Conservation (phyloP, 2,329 filamentous ascomycete species). For the Talaromyces sp. region DNA sequence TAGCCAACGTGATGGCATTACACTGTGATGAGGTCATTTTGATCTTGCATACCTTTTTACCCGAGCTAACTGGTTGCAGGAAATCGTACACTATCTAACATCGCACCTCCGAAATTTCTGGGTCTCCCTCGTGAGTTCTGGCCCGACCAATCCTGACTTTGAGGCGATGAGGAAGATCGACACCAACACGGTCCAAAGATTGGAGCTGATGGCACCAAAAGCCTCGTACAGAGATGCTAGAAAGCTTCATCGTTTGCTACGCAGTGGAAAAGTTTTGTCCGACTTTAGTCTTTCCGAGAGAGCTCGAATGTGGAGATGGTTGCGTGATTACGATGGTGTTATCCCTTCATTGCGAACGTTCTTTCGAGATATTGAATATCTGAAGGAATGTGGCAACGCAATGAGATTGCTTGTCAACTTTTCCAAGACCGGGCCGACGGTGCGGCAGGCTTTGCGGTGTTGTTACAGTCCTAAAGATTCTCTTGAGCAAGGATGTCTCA, state of each 20-base stretch:
- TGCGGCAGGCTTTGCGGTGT: too few species aligned
- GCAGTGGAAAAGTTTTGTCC: constrained; percentile 32
- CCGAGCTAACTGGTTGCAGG: too few species aligned
- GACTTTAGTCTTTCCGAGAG: constrained; percentile 30
- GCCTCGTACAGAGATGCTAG: constrained; percentile 26
- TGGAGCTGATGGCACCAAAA: constrained; percentile 33
- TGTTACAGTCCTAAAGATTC: too few species aligned
- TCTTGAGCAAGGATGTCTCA: too few species aligned
- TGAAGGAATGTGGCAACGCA: neutral
- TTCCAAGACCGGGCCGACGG: too few species aligned
- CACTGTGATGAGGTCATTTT: constrained; percentile 32
- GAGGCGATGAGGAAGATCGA: constrained; percentile 30
- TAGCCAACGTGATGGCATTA: constrained; percentile 28
- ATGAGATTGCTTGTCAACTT: too few species aligned
- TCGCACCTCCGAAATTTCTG: constrained; percentile 33
- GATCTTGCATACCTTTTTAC: too few species aligned
- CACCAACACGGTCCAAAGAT: constrained; percentile 28
- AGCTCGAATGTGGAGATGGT: constrained; percentile 28
- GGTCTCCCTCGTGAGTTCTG: constrained; percentile 28
- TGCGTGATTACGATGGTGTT: constrained; percentile 20
- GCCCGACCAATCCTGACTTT: constrained; percentile 20
- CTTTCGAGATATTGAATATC: too few species aligned
- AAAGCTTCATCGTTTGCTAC: constrained; percentile 27
- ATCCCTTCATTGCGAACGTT: too few species aligned
- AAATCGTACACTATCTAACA: neutral